Conservation (phyloP, 2,329 filamentous ascomycete species). For the Ceratocystiopsis sp. region DNA sequence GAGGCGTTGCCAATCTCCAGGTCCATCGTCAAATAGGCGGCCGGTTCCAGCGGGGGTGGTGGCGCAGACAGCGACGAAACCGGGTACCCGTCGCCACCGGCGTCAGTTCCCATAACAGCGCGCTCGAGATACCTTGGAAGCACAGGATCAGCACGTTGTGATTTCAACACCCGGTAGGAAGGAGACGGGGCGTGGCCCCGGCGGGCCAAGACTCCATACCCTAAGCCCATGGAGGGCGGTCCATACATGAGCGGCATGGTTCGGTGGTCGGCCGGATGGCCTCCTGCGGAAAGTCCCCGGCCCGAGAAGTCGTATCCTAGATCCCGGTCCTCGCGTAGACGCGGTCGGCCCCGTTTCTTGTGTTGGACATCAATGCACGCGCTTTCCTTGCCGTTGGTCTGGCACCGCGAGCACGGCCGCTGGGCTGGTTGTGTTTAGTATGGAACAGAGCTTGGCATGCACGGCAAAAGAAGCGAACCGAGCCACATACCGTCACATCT, state of each 20-base stretch:
- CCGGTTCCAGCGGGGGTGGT: slow-evolving; percentile 28
- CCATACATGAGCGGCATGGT: slow-evolving; percentile 32
- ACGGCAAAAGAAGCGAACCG: background rate
- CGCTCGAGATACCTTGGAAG: slow-evolving; percentile 33
- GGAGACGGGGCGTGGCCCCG: slow-evolving; percentile 17
- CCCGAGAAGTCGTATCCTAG: slow-evolving; percentile 33
- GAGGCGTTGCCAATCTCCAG: slow-evolving; percentile 42
- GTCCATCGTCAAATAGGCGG: slow-evolving; percentile 40
- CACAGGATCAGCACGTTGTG: slow-evolving; percentile 31
- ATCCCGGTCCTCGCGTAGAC: slow-evolving; percentile 56
- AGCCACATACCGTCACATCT: slow-evolving; percentile 5
- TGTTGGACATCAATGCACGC: slow-evolving; percentile 71
- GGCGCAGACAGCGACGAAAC: slow-evolving; percentile 5
- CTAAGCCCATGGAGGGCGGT: slow-evolving; percentile 22
- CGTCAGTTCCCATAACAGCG: slow-evolving; percentile 28
- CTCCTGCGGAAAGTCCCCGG: slow-evolving; percentile 24
- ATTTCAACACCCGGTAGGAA: slow-evolving; percentile 14
- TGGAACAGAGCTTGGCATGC: too few species aligned
- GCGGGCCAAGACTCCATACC: slow-evolving; percentile 29
- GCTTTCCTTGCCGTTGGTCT: slow-evolving; percentile 64
- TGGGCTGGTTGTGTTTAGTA: slow-evolving; percentile 31
- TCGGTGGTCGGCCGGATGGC: slow-evolving; percentile 31
- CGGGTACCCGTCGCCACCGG: slow-evolving; percentile 21
- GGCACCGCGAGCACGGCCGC: slow-evolving; percentile 61
- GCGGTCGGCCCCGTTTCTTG: slow-evolving; percentile 66